These are phyloP conservation scores for Mortierella sp. DNA, from an alignment of 371 early-diverging fungal genomes.

Conservation along the genomic window DNA sequence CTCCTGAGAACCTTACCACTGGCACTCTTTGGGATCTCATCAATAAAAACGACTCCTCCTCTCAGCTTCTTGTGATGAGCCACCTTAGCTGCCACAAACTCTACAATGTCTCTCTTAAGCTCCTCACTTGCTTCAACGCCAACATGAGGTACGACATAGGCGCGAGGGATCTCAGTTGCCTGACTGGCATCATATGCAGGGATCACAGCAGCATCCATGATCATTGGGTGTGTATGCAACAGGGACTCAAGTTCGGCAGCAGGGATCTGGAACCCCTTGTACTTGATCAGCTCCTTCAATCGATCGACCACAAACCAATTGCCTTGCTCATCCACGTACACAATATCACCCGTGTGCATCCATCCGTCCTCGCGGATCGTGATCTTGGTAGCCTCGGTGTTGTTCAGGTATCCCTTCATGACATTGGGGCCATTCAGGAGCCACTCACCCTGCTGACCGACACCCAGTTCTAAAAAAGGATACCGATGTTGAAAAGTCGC, in stretches of 20 bases:
- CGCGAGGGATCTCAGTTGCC: slow-evolving; percentile 86
- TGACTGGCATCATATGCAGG: slow-evolving; percentile 68
- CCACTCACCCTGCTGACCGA: slow-evolving; percentile 75
- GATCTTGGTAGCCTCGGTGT: slow-evolving; percentile 72
- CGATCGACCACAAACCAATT: slow-evolving; percentile 75
- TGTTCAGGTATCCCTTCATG: slow-evolving; percentile 82
- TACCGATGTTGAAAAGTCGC: background rate
- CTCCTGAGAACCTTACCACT: slow-evolving; percentile 84
- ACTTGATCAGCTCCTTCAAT: slow-evolving; percentile 83
- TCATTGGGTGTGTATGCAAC: slow-evolving; percentile 72
- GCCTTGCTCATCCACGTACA: slow-evolving; percentile 66
- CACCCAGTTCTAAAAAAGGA: slow-evolving; percentile 58
- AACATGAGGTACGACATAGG: slow-evolving; percentile 74
- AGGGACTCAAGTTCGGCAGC: slow-evolving; percentile 90
- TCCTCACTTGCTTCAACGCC: slow-evolving; percentile 44
- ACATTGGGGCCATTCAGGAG: slow-evolving; percentile 86
- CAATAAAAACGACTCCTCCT: slow-evolving; percentile 82
- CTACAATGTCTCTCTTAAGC: slow-evolving; percentile 62
- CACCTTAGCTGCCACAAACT: slow-evolving; percentile 71
- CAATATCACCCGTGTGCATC: slow-evolving; percentile 90
- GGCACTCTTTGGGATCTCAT: slow-evolving; percentile 80
- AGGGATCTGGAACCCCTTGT: slow-evolving; percentile 84
- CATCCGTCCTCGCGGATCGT: slow-evolving; percentile 77
- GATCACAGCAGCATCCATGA: slow-evolving; percentile 84
- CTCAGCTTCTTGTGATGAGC: slow-evolving; percentile 82